Conservation (phyloP, 2,329 filamentous ascomycete genomes). For the Ophiocordyceps sinensis region DNA sequence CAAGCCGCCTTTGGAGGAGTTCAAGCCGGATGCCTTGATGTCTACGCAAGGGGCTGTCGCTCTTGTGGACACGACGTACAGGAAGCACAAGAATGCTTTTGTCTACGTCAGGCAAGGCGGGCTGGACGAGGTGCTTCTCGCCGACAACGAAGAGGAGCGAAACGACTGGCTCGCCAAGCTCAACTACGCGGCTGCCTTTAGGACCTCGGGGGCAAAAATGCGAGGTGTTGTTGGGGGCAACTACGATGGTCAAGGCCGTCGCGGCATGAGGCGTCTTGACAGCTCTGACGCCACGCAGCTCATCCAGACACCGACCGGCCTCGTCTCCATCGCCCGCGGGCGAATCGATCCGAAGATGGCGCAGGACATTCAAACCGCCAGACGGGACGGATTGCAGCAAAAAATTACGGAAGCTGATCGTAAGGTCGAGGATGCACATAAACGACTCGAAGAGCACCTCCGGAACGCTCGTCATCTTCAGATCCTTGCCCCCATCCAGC, state of each 20-base stretch:
- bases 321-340: constrained; percentile 58
- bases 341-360: constrained; percentile 70
- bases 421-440: constrained; percentile 57
- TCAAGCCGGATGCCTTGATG: constrained; percentile 88
- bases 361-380: constrained; percentile 70
- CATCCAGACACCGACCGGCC: constrained; percentile 57
- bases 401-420: constrained; percentile 76
- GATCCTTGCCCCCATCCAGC: constrained; percentile 77
- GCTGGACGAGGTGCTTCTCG: constrained; percentile 78
- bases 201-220: constrained; percentile 82
- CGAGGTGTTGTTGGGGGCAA: constrained; percentile 72
- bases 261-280: constrained; percentile 58
- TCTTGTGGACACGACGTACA: constrained; percentile 73
- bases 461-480: constrained; percentile 84
- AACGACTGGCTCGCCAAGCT: constrained; percentile 95
- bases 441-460: constrained; percentile 67
- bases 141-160: constrained; percentile 80
- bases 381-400: constrained; percentile 66
- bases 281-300: constrained; percentile 43
- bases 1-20: constrained; percentile 75
- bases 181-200: constrained; percentile 91
- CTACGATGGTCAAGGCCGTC: constrained; percentile 67
- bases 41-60: constrained; percentile 89
- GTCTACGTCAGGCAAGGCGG: constrained; percentile 77
- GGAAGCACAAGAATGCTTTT: constrained; percentile 91